Percentiles rank a stretch among this genome's conserved stretches.
Evolutionary conservation across 129 eudicot genomes (phyloP).

Genomic region (Centrapalus pauciflorus): DNA sequence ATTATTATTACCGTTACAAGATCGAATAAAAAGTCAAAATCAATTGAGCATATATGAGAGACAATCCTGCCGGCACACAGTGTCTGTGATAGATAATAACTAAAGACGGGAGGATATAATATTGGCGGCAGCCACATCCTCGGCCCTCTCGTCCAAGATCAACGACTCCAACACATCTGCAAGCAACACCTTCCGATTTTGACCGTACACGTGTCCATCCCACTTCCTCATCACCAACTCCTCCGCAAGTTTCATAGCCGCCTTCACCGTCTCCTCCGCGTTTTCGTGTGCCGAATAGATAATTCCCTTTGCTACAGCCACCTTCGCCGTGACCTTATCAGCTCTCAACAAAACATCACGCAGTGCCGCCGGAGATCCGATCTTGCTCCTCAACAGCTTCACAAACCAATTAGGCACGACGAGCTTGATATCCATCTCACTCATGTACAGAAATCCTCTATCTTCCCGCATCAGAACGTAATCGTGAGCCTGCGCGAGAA

Average conservation of each 20-base stretch:
- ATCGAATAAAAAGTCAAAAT: too few species aligned
- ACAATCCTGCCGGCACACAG: too few species aligned
- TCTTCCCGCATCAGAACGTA: constrained; percentile 68
- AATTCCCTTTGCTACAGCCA: constrained; percentile 56
- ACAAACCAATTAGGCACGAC: constrained; percentile 44
- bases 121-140: constrained; percentile 21
- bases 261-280: constrained; percentile 58
- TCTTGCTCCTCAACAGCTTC: constrained; percentile 33
- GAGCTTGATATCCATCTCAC: constrained; percentile 59
- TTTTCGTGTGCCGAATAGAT: constrained; percentile 50
- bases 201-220: constrained; percentile 61
- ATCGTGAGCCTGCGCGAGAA: constrained; percentile 61
- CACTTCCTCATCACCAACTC: constrained; percentile 46
- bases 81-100: too few species aligned
- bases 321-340: constrained; percentile 45
- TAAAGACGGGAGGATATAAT: constrained; percentile 13
- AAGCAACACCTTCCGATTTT: constrained; percentile 35
- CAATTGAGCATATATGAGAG: too few species aligned
- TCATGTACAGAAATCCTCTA: constrained; percentile 71
- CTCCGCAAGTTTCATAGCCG: constrained; percentile 49
- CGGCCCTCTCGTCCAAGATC: constrained; percentile 45
- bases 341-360: constrained; percentile 58
- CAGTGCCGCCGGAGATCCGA: constrained; percentile 47
- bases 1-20: too few species aligned
- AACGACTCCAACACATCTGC: constrained; percentile 43